Conservation (phyloP, 208 protist species). For the Herpetomonas tarakana region DNA sequence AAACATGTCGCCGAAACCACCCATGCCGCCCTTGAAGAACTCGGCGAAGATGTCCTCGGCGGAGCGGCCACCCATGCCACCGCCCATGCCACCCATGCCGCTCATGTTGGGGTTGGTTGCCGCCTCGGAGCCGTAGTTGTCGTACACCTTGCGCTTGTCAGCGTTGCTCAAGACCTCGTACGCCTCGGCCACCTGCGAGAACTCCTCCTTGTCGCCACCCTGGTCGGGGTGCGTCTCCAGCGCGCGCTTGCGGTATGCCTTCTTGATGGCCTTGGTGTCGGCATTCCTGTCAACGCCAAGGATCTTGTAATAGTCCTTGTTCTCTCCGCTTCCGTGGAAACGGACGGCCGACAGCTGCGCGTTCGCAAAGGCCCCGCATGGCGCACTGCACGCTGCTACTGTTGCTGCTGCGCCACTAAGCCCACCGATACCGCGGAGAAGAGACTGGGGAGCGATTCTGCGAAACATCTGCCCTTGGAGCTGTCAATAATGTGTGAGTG, state of each 20-base stretch:
- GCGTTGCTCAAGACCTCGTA: conserved; percentile 97
- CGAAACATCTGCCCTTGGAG: no score
- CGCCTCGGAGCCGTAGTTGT: conserved; percentile 93
- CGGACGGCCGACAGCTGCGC: not conserved
- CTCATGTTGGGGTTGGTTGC: conserved; percentile 68
- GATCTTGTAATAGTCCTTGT: conserved; percentile 90
- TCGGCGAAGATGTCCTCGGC: conserved; percentile 92
- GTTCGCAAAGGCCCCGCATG: not conserved
- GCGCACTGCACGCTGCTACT: no score
- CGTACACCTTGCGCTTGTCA: conserved; percentile 96
- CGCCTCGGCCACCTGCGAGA: conserved; percentile 90
- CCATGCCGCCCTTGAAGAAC: conserved; percentile 86
- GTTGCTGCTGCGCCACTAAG: no score
- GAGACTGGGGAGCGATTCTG: conserved; percentile 13
- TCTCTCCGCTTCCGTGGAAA: conserved; percentile 33
- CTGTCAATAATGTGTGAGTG: no score
- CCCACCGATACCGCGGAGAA: not conserved
- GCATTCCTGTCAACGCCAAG: conserved; percentile 67
- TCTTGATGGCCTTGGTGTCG: conserved; percentile 80
- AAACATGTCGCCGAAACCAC: conserved; percentile 81
- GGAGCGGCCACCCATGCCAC: conserved; percentile 51
- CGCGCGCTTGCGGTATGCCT: conserved; percentile 90
- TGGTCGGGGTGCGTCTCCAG: conserved; percentile 91
- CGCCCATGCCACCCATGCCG: conserved; percentile 48
- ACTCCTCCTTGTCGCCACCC: conserved; percentile 92